Percentiles rank a stretch among this genome's conserved stretches.
Evolutionary conservation across 331 rosid genomes (phyloP).

Genomic region (Pyracantha coccinea): DNA sequence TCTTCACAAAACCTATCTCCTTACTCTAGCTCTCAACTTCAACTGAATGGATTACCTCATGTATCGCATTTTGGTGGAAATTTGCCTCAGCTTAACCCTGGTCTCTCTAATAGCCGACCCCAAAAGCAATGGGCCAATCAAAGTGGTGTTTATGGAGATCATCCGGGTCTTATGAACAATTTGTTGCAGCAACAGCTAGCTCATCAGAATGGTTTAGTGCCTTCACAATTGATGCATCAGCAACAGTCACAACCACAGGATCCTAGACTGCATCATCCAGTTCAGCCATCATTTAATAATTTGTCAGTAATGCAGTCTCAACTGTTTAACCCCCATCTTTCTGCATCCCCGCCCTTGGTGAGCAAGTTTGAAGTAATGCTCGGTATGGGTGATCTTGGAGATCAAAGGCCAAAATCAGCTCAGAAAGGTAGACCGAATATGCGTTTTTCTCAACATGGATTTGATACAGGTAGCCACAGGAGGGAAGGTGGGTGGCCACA

Average conservation of each 20-base stretch:
- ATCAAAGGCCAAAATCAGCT: slow-evolving; percentile 59
- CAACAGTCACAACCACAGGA: slow-evolving; percentile 7
- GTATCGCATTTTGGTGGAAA: slow-evolving; percentile 66
- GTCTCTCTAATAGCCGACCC: slow-evolving; percentile 38
- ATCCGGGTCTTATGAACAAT: slow-evolving; percentile 42
- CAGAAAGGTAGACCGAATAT: slow-evolving; percentile 55
- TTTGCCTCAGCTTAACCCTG: slow-evolving; percentile 35
- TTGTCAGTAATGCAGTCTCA: slow-evolving; percentile 63
- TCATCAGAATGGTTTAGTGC: slow-evolving; percentile 3
- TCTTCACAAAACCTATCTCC: slow-evolving; percentile 56
- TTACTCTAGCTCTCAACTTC: slow-evolving; percentile 50
- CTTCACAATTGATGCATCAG: too few species aligned
- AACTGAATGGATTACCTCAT: slow-evolving; percentile 50
- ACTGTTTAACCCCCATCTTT: slow-evolving; percentile 46
- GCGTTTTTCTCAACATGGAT: slow-evolving; percentile 56
- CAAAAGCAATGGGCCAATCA: slow-evolving; percentile 63
- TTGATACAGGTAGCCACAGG: slow-evolving; percentile 54
- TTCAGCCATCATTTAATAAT: slow-evolving; percentile 59
- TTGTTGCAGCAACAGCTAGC: slow-evolving; percentile 68
- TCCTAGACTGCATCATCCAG: slow-evolving; percentile 60
- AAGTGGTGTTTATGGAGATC: slow-evolving; percentile 61
- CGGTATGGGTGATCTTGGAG: slow-evolving; percentile 68
- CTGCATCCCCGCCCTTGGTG: slow-evolving; percentile 49
- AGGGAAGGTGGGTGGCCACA: slow-evolving; percentile 60
- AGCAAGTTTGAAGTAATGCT: slow-evolving; percentile 70